phyloP scores from a whole-genome alignment of 441 rosid genomes.

The Populus hybrid region DNA sequence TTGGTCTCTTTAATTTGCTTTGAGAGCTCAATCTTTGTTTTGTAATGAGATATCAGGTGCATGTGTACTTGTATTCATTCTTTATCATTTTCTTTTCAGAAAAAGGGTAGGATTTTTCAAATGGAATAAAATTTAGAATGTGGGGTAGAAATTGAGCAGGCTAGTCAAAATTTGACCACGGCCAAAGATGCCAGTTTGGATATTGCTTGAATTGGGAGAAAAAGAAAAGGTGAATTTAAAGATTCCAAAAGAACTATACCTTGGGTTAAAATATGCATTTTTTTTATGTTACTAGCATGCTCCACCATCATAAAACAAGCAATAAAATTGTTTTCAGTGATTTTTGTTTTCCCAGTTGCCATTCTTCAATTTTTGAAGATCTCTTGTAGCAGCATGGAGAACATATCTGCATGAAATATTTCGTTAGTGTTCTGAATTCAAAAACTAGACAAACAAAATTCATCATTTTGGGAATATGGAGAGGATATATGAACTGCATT shows the following conservation, averaged over 20 bases:
- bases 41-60: background rate
- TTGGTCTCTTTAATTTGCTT: background rate
- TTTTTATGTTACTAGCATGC: background rate
- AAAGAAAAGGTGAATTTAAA: background rate
- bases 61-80: background rate
- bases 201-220: background rate
- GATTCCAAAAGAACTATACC: background rate
- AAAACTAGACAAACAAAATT: too few species aligned
- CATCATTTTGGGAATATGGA: background rate
- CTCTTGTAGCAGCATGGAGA: background rate
- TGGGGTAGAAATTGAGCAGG: background rate
- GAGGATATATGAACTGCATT: background rate
- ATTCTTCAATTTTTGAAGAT: background rate
- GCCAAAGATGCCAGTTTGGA: background rate
- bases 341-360: background rate
- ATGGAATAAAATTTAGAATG: background rate
- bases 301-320: background rate
- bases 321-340: background rate
- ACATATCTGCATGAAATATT: background rate
- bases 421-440: background rate
- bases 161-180: background rate
- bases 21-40: background rate
- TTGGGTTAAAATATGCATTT: background rate
- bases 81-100: background rate
- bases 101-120: background rate